Evolutionary conservation across 2,329 filamentous ascomycete species (phyloP).

Genomic region (Phoma herbarum): DNA sequence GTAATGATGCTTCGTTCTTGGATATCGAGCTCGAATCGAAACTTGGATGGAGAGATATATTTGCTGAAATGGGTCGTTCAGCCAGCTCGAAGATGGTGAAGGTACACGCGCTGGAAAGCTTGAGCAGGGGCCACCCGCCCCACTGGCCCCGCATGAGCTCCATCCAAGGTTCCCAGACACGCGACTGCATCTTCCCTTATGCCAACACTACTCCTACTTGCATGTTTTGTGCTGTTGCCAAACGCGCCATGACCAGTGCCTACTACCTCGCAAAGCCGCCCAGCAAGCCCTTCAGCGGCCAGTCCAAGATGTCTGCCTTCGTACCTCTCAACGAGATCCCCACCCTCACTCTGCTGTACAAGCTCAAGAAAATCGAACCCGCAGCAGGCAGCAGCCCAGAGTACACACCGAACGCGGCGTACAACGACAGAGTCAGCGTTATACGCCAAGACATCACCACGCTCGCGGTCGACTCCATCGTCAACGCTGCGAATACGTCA

Average conservation of each 20-base stretch:
- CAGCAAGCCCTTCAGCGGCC: slow-evolving; percentile 9
- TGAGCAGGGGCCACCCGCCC: slow-evolving; percentile 2
- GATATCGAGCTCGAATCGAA: too few species aligned
- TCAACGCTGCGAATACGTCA: slow-evolving; percentile 86
- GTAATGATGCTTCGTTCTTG: too few species aligned
- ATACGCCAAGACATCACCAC: slow-evolving; percentile 83
- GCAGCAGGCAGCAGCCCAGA: slow-evolving; percentile 21
- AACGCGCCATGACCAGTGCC: slow-evolving; percentile 32
- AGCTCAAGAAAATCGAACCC: slow-evolving; percentile 59
- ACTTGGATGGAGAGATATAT: too few species aligned
- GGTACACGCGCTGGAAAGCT: slow-evolving; percentile 3
- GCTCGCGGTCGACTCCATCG: slow-evolving; percentile 80
- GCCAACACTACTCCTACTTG: slow-evolving; percentile 2
- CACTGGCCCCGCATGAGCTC: slow-evolving; percentile 8
- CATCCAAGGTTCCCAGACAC: background rate
- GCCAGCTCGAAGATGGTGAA: background rate
- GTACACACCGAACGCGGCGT: slow-evolving; percentile 30
- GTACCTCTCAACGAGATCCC: slow-evolving; percentile 64
- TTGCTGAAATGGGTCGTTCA: too few species aligned
- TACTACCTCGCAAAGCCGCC: slow-evolving; percentile 36
- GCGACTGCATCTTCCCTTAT: background rate
- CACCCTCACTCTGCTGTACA: slow-evolving; percentile 72
- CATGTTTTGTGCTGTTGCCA: slow-evolving; percentile 6
- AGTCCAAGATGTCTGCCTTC: slow-evolving; percentile 38
- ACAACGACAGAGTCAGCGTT: slow-evolving; percentile 75